Evolutionary conservation across 495 filamentous ascomycete genomes (phyloP).

Genomic region (Trichocladium antarcticum): DNA sequence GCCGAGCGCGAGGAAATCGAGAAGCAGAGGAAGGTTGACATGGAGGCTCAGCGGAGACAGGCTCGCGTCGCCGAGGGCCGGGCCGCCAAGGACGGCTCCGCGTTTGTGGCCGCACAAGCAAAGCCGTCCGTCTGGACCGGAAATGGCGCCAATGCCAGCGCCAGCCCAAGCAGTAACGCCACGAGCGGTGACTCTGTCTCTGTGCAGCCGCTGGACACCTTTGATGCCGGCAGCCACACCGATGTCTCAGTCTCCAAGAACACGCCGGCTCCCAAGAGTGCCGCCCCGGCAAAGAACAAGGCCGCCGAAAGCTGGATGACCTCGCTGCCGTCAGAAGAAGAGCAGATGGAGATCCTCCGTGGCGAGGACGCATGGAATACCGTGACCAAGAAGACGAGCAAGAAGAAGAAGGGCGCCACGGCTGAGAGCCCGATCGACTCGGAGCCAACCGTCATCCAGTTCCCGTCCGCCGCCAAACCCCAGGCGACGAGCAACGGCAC

Average conservation of each 20-base stretch:
- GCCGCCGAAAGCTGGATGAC: slow-evolving; percentile 39
- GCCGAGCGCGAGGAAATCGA: slow-evolving; percentile 60
- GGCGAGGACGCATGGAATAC: slow-evolving; percentile 63
- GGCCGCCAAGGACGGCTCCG: slow-evolving; percentile 58
- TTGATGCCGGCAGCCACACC: slow-evolving; percentile 37
- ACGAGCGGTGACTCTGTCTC: slow-evolving; percentile 22
- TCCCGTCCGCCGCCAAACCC: slow-evolving; percentile 17
- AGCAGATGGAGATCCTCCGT: slow-evolving; percentile 62
- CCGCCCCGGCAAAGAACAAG: slow-evolving; percentile 21
- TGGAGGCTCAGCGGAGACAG: slow-evolving; percentile 70
- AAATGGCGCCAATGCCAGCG: slow-evolving; percentile 28
- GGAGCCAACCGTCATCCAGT: slow-evolving; percentile 12
- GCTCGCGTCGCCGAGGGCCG: slow-evolving; percentile 71
- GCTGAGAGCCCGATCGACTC: slow-evolving; percentile 21
- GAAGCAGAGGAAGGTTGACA: slow-evolving; percentile 53
- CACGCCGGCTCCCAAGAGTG: slow-evolving; percentile 16
- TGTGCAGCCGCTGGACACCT: slow-evolving; percentile 63
- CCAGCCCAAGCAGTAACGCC: slow-evolving; percentile 19
- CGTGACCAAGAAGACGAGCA: slow-evolving; percentile 56
- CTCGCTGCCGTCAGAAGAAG: slow-evolving; percentile 67
- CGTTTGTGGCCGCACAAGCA: slow-evolving; percentile 44
- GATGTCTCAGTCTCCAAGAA: slow-evolving; percentile 19
- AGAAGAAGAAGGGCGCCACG: slow-evolving; percentile 35
- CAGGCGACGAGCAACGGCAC: slow-evolving; percentile 15
- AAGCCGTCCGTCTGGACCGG: slow-evolving; percentile 49